Evolutionary conservation across 805 yeast species (phyloP), one percentile per base, ranked within the genome.

Genomic region (Teunomyces aglyptinius): DNA sequence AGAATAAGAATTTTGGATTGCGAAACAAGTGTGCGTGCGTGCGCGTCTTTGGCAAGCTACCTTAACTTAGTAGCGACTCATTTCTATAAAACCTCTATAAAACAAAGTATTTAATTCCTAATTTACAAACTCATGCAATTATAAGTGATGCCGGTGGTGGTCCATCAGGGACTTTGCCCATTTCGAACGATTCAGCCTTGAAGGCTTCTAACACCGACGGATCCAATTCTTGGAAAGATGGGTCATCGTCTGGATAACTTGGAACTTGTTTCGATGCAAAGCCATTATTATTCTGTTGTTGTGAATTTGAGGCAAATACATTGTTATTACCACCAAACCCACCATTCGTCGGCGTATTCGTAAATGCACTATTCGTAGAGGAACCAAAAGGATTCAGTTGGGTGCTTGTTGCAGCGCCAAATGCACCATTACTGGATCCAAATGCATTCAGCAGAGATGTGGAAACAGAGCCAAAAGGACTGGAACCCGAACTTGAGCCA

Each of bases 131-230:
- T 33, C 20, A 33, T 33, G 20, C n/a, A 20, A 38, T 15, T n/a
- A 26, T 19, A 24, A 77, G 59, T 44, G 70, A 73, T 7, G 73
- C 34, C 1, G 94, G 90, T 5, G 95, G 94, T 2, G 89, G 82
- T 5, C 80, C 55, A 48, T 85, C 92, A 0, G 95, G 95, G 2
- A 86, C 80, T 20, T 65, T 63, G 0, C 91, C 92, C 27, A 86
- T 55, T n/a, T 63, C 58, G 52, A 86, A 86, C 4, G 49, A 44
- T 0, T 57, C 53, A 1, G 78, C 70, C 50, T 71, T 59, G 59
- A 86, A 89, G 18, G 76, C 75, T 5, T 64, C 68, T 7, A 69
- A 41, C 0, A 81, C 70, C 2, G 57, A 65, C 4, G 74, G 76
- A 41, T 77, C 65, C 3, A 82, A 53, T 3, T 76, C 78, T 0